Conservation (phyloP, 306 rosid genomes). For the Trifolium dubium region DNA sequence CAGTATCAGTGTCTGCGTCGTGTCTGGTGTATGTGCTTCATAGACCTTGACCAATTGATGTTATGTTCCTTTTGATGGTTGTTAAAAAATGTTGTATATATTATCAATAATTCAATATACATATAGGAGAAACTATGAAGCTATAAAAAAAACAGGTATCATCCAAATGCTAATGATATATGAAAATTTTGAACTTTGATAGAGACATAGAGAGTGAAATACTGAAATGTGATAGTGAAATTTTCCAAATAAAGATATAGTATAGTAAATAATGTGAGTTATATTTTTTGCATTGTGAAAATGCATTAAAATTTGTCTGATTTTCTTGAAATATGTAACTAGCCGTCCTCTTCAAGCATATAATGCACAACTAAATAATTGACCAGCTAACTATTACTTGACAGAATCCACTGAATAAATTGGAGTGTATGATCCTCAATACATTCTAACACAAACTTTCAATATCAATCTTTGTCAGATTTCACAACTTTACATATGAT, state of each 20-base stretch:
- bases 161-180: slow-evolving; percentile 20
- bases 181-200: slow-evolving; percentile 14
- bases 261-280: slow-evolving; percentile 36
- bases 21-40: not conserved
- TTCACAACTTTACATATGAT: slow-evolving; percentile 31
- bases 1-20: too few relatives aligned
- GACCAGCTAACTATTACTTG: slow-evolving; percentile 24
- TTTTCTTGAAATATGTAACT: slow-evolving; percentile 48
- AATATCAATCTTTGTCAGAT: slow-evolving; percentile 44
- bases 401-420: slow-evolving; percentile 20
- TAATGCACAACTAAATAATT: slow-evolving; percentile 41
- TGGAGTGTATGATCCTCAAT: slow-evolving; percentile 18
- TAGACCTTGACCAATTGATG: slow-evolving; percentile 35
- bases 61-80: slow-evolving; percentile 18
- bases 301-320: slow-evolving; percentile 42
- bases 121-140: slow-evolving; percentile 36
- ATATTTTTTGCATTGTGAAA: slow-evolving; percentile 29
- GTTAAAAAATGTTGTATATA: not conserved
- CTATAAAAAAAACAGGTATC: slow-evolving; percentile 24
- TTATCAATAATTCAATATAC: not conserved
- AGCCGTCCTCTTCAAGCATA: slow-evolving; percentile 40
- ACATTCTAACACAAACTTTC: slow-evolving; percentile 40
- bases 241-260: slow-evolving; percentile 33
- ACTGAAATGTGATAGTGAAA: slow-evolving; percentile 28
- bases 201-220: not conserved